phyloP scores from a whole-genome alignment of 164 flowering plant genomes.

The Akebia trifoliata region DNA sequence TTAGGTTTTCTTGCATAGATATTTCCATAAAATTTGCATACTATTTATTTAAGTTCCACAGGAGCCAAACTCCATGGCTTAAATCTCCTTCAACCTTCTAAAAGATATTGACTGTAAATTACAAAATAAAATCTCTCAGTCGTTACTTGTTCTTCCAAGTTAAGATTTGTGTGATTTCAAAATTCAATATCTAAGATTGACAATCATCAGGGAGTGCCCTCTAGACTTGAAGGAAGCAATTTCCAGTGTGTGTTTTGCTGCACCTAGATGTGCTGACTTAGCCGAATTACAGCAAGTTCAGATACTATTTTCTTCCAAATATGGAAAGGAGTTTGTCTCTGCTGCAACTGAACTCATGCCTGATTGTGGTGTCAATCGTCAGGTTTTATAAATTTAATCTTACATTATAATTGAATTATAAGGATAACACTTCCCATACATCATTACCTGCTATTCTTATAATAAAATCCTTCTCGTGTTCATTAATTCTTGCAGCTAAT shows the following conservation, averaged over 20 bases:
- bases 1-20: not conserved
- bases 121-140: not conserved
- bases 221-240: constrained; percentile 94
- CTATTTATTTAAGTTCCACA: not conserved
- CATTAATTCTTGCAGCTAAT: constrained; percentile 47
- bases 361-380: constrained; percentile 94
- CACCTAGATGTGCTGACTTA: constrained; percentile 96
- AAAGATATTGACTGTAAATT: not conserved
- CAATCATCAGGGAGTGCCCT: constrained; percentile 79
- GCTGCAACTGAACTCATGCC: constrained; percentile 94
- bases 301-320: constrained; percentile 66
- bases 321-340: constrained; percentile 84
- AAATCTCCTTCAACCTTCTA: not conserved
- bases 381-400: constrained; percentile 39
- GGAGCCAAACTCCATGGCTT: too few species aligned
- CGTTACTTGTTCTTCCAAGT: not conserved
- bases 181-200: constrained; percentile 4
- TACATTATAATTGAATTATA: not conserved
- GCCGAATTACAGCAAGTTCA: constrained; percentile 92
- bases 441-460: not conserved
- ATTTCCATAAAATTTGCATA: not conserved
- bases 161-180: not conserved
- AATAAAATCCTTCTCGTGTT: not conserved
- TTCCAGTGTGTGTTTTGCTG: constrained; percentile 92
- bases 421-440: not conserved